Evolutionary conservation across 805 yeast genomes (phyloP).

Genomic region (Wickerhamomyces hampshirensis): DNA sequence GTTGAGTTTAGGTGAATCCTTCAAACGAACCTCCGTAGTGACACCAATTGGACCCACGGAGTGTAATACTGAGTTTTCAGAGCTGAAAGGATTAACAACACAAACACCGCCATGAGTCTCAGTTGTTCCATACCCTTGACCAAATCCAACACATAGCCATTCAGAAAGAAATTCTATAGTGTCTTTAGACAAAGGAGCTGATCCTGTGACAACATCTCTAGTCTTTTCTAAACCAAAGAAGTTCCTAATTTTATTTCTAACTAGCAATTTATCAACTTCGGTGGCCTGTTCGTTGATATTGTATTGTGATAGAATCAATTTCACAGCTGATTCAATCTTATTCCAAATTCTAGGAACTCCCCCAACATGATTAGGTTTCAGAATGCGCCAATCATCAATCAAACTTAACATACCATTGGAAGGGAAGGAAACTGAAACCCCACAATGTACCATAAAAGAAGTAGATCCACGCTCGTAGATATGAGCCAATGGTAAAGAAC

Average conservation of each 20-base stretch:
- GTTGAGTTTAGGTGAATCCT: slow-evolving; percentile 44
- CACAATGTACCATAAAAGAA: slow-evolving; percentile 28
- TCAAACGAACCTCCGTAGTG: slow-evolving; percentile 42
- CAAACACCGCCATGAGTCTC: slow-evolving; percentile 47
- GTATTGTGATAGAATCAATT: slow-evolving; percentile 22
- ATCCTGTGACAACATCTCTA: slow-evolving; percentile 35
- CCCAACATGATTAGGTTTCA: slow-evolving; percentile 41
- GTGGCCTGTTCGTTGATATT: background rate
- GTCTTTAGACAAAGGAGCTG: slow-evolving; percentile 56
- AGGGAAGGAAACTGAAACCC: slow-evolving; percentile 36
- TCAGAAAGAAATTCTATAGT: slow-evolving; percentile 52
- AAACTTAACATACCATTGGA: slow-evolving; percentile 34
- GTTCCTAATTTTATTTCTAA: background rate
- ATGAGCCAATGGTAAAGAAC: slow-evolving; percentile 45
- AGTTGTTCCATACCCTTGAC: slow-evolving; percentile 52
- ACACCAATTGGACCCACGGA: slow-evolving; percentile 39
- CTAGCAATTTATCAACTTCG: slow-evolving; percentile 1
- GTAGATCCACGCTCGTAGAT: slow-evolving; percentile 35
- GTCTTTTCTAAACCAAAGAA: slow-evolving; percentile 20
- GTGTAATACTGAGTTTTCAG: background rate
- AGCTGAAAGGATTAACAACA: slow-evolving; percentile 21
- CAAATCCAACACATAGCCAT: slow-evolving; percentile 38
- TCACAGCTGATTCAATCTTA: slow-evolving; percentile 45
- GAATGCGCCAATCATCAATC: slow-evolving; percentile 42
- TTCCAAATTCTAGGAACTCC: slow-evolving; percentile 54